Percentiles rank a stretch among this genome's conserved stretches.
These are phyloP conservation scores for Tricholoma terreum DNA, from an alignment of 768 basidiomycete species.

Conservation along the genomic window DNA sequence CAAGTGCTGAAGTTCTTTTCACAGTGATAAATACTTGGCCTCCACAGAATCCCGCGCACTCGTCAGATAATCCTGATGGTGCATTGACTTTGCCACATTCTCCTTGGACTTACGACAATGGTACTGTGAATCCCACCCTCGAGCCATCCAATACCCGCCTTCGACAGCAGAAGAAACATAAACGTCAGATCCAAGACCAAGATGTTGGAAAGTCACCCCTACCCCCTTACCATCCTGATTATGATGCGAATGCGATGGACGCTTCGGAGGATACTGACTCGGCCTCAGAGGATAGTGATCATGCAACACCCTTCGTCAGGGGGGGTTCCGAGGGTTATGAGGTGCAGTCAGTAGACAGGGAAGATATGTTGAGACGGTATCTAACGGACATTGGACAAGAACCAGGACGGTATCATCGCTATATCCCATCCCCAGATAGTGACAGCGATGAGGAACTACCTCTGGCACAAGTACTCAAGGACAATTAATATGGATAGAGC, in stretches of 20 bases:
- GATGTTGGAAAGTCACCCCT: slow-evolving; percentile 43
- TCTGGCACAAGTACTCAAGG: slow-evolving; percentile 6
- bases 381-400: slow-evolving; percentile 51
- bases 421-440: slow-evolving; percentile 55
- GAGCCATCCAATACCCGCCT: slow-evolving; percentile 53
- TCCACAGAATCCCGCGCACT: slow-evolving; percentile 58
- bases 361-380: slow-evolving; percentile 61
- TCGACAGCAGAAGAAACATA: slow-evolving; percentile 24
- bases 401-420: slow-evolving; percentile 62
- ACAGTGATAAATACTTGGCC: slow-evolving; percentile 56
- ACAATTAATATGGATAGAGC: not conserved
- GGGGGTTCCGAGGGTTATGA: slow-evolving; percentile 85
- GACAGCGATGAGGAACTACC: slow-evolving; percentile 41
- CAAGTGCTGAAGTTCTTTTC: slow-evolving; percentile 3
- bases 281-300: slow-evolving; percentile 26
- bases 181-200: slow-evolving; percentile 17
- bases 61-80: slow-evolving; percentile 28
- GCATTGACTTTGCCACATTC: slow-evolving; percentile 52
- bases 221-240: slow-evolving; percentile 80
- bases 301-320: slow-evolving; percentile 39
- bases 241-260: slow-evolving; percentile 31
- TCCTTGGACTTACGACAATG: slow-evolving; percentile 88
- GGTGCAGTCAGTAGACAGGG: slow-evolving; percentile 56
- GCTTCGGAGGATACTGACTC: slow-evolving; percentile 15
- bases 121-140: slow-evolving; percentile 70